Evolutionary conservation across 352 stramenopile species (phyloP).

Genomic region (Pythium chondricola): DNA sequence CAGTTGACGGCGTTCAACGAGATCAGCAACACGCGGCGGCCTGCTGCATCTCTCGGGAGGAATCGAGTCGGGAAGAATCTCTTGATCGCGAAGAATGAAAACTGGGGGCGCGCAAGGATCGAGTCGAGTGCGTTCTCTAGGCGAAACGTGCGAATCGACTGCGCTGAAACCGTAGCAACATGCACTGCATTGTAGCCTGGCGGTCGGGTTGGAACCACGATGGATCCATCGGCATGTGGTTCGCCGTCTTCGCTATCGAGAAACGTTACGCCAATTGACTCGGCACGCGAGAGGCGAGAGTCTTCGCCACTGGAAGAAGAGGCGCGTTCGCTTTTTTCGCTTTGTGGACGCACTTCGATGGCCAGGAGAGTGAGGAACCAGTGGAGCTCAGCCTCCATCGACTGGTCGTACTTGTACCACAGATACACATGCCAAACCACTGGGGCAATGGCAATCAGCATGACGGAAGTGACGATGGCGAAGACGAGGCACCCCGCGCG

Average conservation of each 20-base stretch:
- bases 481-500: conserved; percentile 5
- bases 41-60: conserved; percentile 16
- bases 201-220: conserved; percentile 7
- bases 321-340: conserved; percentile 5
- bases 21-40: conserved; percentile 22
- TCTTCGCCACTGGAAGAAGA: conserved; percentile 7
- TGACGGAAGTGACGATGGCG: neutral
- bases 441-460: conserved; percentile 11
- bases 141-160: conserved; percentile 23
- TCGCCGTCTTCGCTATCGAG: conserved; percentile 6
- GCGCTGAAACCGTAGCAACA: neutral
- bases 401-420: conserved; percentile 8
- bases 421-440: conserved; percentile 26
- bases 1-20: conserved; percentile 18
- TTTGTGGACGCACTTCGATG: conserved; percentile 21
- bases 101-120: conserved; percentile 25
- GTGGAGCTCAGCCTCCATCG: conserved; percentile 27
- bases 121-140: conserved; percentile 34
- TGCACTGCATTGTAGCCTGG: too few relatives aligned
- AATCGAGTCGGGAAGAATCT: conserved; percentile 25
- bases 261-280: too few relatives aligned
- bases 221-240: neutral
- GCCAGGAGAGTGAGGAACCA: conserved; percentile 33
- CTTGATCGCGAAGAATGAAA: conserved; percentile 34
- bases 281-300: conserved; percentile 1